Evolutionary conservation across 164 flowering plant species (phyloP).

Genomic region (Liquidambar formosana): DNA sequence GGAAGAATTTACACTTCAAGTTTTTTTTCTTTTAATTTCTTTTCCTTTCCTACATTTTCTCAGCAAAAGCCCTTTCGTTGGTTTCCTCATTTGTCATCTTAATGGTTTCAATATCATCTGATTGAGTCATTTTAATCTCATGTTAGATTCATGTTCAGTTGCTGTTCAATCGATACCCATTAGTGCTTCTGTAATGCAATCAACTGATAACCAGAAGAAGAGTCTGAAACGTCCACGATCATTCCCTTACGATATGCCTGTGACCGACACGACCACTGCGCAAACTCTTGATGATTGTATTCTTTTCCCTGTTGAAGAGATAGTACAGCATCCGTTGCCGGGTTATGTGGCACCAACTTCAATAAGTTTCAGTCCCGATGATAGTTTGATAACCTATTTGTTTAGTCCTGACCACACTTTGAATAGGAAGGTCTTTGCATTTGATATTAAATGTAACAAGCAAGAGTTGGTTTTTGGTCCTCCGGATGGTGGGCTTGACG

Average conservation of each 20-base stretch:
- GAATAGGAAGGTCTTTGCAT: conserved; percentile 65
- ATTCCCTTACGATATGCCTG: conserved; percentile 49
- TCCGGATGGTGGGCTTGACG: conserved; percentile 89
- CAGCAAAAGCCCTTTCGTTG: background rate
- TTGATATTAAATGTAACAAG: conserved; percentile 51
- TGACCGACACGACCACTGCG: conserved; percentile 36
- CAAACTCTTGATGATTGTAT: conserved; percentile 40
- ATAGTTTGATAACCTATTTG: conserved; percentile 57
- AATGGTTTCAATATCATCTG: background rate
- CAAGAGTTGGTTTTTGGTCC: conserved; percentile 77
- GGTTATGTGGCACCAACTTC: conserved; percentile 73
- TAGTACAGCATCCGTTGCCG: conserved; percentile 78
- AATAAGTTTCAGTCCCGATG: conserved; percentile 78
- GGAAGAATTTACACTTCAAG: too few relatives aligned
- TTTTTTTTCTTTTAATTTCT: too few relatives aligned
- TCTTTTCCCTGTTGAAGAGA: conserved; percentile 72
- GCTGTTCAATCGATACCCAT: background rate
- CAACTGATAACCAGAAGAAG: conserved; percentile 39
- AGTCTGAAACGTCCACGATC: conserved; percentile 49
- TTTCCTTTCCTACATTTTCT: too few relatives aligned
- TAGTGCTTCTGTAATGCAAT: conserved; percentile 61
- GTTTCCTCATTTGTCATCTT: background rate
- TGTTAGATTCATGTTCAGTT: conserved; percentile 10
- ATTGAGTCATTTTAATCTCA: background rate
- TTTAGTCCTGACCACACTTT: conserved; percentile 75